These are phyloP conservation scores for Yarrowia sp. DNA, from an alignment of 805 yeast species.

Conservation along the genomic window DNA sequence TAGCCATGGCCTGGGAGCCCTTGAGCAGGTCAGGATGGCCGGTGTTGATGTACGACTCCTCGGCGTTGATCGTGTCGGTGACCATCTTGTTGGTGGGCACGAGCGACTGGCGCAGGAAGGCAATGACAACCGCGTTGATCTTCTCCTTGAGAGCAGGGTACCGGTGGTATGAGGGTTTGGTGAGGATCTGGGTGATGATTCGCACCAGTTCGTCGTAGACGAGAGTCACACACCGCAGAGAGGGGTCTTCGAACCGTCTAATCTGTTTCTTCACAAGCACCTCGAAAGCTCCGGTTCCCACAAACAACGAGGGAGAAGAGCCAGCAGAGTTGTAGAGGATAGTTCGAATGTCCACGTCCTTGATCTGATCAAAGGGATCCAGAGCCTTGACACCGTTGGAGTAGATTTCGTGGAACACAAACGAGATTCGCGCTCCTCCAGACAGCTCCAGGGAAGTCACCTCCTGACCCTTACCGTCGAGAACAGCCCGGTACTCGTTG, in stretches of 20 bases:
- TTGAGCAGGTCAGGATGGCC: conserved; percentile 96
- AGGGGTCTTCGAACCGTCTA: conserved; percentile 91
- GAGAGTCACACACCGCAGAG: conserved; percentile 84
- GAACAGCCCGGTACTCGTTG: conserved; percentile 86
- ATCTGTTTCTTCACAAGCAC: conserved; percentile 92
- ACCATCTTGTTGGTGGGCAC: conserved; percentile 88
- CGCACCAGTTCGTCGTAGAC: conserved; percentile 95
- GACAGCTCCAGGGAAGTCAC: conserved; percentile 86
- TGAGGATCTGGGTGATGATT: conserved; percentile 81
- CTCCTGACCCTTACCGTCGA: conserved; percentile 93
- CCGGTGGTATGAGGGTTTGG: conserved; percentile 81
- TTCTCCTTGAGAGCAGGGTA: conserved; percentile 92
- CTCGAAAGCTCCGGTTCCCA: conserved; percentile 96
- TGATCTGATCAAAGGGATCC: conserved; percentile 96
- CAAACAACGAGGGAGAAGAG: conserved; percentile 92
- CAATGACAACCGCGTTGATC: conserved; percentile 77
- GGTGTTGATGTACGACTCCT: conserved; percentile 93
- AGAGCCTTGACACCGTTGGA: conserved; percentile 89
- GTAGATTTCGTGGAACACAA: conserved; percentile 96
- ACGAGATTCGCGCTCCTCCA: conserved; percentile 98
- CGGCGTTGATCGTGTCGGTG: conserved; percentile 79
- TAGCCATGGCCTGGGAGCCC: conserved; percentile 75
- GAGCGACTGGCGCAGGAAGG: conserved; percentile 77
- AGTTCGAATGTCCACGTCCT: conserved; percentile 94
- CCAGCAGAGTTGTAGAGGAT: conserved; percentile 97